phyloP scores from a whole-genome alignment of 2,329 filamentous ascomycete species.

The Aspergillus melleus region DNA sequence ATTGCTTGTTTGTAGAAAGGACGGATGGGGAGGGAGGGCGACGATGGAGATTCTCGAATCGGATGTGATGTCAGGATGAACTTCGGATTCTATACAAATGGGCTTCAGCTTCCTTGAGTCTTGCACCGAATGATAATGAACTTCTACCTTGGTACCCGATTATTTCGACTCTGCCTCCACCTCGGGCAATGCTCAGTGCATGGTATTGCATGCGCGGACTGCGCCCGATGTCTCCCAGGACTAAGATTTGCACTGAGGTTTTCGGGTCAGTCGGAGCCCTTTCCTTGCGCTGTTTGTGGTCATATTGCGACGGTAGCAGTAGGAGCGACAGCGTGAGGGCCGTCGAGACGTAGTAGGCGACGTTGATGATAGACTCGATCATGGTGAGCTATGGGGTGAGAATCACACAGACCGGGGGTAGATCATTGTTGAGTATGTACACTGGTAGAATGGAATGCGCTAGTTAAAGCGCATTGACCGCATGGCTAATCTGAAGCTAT shows the following conservation, averaged over 20 bases:
- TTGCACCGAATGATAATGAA: no score
- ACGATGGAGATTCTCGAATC: slow-evolving; percentile 70
- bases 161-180: slow-evolving; percentile 76
- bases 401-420: background rate
- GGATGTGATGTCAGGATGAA: slow-evolving; percentile 73
- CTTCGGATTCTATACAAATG: slow-evolving; percentile 64
- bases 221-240: slow-evolving; percentile 90
- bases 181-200: slow-evolving; percentile 83
- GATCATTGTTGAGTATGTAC: background rate
- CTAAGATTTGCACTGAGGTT: slow-evolving; percentile 73
- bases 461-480: background rate
- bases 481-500: background rate
- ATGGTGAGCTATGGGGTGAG: slow-evolving; percentile 22
- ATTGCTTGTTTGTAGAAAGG: slow-evolving; percentile 64
- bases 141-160: slow-evolving; percentile 78
- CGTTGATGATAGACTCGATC: slow-evolving; percentile 36
- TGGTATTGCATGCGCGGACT: slow-evolving; percentile 99
- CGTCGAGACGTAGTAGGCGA: slow-evolving; percentile 48
- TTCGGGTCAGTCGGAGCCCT: slow-evolving; percentile 30
- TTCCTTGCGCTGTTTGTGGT: slow-evolving; percentile 34
- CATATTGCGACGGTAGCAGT: slow-evolving; percentile 55
- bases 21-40: slow-evolving; percentile 67
- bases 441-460: background rate
- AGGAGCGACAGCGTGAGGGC: slow-evolving; percentile 53
- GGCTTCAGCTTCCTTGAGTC: background rate